These are phyloP conservation scores for Pyricularia sp. DNA, from an alignment of 2,329 filamentous ascomycete species.

Conservation along the genomic window DNA sequence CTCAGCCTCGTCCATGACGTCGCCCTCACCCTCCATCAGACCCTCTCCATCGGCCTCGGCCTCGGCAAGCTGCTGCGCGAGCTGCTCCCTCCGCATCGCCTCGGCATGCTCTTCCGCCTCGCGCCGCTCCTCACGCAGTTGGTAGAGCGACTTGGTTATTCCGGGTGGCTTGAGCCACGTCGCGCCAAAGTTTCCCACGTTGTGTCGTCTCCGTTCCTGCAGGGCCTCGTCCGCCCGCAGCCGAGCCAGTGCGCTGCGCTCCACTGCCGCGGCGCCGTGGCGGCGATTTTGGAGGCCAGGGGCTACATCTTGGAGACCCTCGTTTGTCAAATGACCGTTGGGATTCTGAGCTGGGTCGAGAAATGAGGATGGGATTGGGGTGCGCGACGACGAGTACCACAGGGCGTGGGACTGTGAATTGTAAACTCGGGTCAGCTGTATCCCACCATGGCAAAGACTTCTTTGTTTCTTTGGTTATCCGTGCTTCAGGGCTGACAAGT, in stretches of 20 bases:
- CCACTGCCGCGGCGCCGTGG: slow-evolving; percentile 23
- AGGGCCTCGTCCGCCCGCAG: slow-evolving; percentile 66
- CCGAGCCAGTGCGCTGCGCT: slow-evolving; percentile 51
- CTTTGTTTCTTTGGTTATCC: neutral
- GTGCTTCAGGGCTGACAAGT: slow-evolving; percentile 4
- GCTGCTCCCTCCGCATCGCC: slow-evolving; percentile 54
- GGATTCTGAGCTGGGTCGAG: slow-evolving; percentile 12
- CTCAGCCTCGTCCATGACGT: slow-evolving; percentile 24
- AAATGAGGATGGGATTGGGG: slow-evolving; percentile 20
- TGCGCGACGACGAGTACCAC: slow-evolving; percentile 57
- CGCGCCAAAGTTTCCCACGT: slow-evolving; percentile 77
- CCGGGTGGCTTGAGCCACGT: slow-evolving; percentile 86
- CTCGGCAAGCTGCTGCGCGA: slow-evolving; percentile 63
- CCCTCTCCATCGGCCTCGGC: slow-evolving; percentile 32
- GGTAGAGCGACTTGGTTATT: slow-evolving; percentile 76
- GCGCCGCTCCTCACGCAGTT: slow-evolving; percentile 75
- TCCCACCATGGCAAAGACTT: neutral
- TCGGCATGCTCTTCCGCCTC: slow-evolving; percentile 80
- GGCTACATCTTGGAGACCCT: slow-evolving; percentile 11
- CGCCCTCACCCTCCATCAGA: slow-evolving; percentile 16
- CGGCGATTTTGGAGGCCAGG: slow-evolving; percentile 14
- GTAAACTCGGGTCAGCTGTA: neutral
- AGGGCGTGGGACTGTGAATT: slow-evolving; percentile 51
- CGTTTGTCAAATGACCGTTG: slow-evolving; percentile 10
- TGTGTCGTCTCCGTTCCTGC: slow-evolving; percentile 62